phyloP scores from a whole-genome alignment of 2,329 filamentous ascomycete genomes.

The Plenodomus tracheiphilus region DNA sequence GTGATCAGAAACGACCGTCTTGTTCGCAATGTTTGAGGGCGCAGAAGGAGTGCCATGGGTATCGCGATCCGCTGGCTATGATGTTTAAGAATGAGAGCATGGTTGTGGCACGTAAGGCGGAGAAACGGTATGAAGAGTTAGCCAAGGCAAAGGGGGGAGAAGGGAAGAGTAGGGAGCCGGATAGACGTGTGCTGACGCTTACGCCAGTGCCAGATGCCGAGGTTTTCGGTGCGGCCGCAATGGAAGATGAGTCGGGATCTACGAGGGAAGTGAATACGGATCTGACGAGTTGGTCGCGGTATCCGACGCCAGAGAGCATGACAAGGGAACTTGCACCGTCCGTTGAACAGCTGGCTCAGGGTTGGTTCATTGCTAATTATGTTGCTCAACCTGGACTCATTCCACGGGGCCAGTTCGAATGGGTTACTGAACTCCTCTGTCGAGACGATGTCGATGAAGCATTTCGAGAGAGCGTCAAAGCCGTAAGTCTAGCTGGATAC shows the following conservation, averaged over 20 bases:
- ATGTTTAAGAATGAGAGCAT: conserved; percentile 38
- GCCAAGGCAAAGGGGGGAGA: conserved; percentile 12
- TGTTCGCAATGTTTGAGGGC: conserved; percentile 38
- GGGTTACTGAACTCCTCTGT: conserved; percentile 25
- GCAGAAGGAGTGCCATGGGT: conserved; percentile 34
- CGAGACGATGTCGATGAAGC: conserved; percentile 19
- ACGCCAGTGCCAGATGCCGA: background rate
- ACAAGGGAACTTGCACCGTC: conserved; percentile 19
- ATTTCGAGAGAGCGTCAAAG: conserved; percentile 26
- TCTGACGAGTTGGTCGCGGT: conserved; percentile 3
- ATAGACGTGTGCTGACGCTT: background rate
- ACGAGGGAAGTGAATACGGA: background rate
- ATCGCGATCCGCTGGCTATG: conserved; percentile 34
- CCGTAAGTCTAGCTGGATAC: conserved; percentile 29
- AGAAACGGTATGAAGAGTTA: conserved; percentile 27
- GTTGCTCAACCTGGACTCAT: conserved; percentile 25
- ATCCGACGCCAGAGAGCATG: conserved; percentile 17
- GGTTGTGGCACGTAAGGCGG: conserved; percentile 28
- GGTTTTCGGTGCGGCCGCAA: background rate
- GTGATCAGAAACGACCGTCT: conserved; percentile 37
- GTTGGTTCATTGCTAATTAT: conserved; percentile 37
- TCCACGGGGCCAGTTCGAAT: conserved; percentile 34
- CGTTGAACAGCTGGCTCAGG: conserved; percentile 33
- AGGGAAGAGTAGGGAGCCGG: background rate
- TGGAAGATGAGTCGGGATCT: background rate